Evolutionary conservation across 2,329 filamentous ascomycete genomes (phyloP).

Genomic region (Lecanicillium sp.): DNA sequence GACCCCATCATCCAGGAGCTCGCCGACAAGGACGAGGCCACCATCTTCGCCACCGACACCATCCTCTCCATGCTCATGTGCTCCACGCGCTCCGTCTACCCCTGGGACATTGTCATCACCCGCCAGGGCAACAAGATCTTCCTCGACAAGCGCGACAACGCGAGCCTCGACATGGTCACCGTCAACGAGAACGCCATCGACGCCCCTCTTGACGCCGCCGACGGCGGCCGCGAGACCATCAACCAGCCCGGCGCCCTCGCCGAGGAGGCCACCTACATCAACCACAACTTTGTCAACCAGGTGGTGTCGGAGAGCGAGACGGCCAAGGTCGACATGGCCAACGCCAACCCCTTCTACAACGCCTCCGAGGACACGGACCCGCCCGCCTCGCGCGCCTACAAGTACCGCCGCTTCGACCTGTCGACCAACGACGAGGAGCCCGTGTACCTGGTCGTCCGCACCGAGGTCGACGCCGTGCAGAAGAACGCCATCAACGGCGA

Average conservation of each 20-base stretch:
- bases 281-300: constrained; percentile 98
- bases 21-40: constrained; percentile 90
- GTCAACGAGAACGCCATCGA: constrained; percentile 99
- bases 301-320: constrained; percentile 77
- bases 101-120: constrained; percentile 94
- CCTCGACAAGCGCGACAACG: constrained; percentile 96
- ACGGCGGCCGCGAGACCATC: constrained; percentile 88
- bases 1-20: constrained; percentile 97
- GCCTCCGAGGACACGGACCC: constrained; percentile 87
- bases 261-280: constrained; percentile 98
- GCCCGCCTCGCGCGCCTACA: constrained; percentile 93
- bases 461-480: constrained; percentile 90
- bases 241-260: constrained; percentile 92
- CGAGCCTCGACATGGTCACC: constrained; percentile 91
- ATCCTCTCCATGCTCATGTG: constrained; percentile 99
- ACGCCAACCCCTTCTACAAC: constrained; percentile 98
- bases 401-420: constrained; percentile 94
- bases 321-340: constrained; percentile 73
- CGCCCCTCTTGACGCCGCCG: constrained; percentile 82
- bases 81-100: constrained; percentile 90
- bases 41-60: constrained; percentile 94
- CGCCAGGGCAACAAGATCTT: constrained; percentile 95
- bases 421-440: constrained; percentile 93
- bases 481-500: constrained; percentile 92
- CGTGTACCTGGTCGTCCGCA: constrained; percentile 85